These are phyloP conservation scores for Sanghuangporus weigelae DNA, from an alignment of 1,284 basidiomycete genomes.

Conservation along the genomic window DNA sequence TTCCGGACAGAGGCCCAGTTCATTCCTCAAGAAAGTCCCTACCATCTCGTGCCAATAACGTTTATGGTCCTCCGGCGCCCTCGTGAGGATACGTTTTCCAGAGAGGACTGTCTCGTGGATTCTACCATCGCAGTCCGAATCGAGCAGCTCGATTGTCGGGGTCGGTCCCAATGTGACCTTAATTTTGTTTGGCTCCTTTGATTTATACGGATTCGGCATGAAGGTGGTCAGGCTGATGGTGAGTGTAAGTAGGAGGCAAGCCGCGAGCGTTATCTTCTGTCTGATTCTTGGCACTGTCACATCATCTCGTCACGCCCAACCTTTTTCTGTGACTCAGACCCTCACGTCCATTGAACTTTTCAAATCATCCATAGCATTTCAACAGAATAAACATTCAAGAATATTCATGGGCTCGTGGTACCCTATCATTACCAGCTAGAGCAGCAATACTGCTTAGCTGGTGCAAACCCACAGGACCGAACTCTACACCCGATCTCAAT, in stretches of 20 bases:
- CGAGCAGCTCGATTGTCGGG: background rate
- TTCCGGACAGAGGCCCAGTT: background rate
- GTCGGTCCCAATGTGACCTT: background rate
- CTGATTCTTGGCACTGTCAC: too few species aligned
- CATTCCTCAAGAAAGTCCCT: conserved; percentile 4
- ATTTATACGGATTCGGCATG: background rate
- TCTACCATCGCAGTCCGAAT: background rate
- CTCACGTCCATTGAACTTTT: too few species aligned
- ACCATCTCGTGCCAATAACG: conserved; percentile 6
- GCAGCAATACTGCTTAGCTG: background rate
- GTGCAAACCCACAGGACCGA: background rate
- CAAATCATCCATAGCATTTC: too few species aligned
- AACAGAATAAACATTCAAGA: too few species aligned
- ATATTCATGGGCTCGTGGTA: too few species aligned
- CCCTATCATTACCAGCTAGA: background rate
- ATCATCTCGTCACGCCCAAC: too few species aligned
- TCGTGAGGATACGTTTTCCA: background rate
- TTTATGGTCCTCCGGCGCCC: background rate
- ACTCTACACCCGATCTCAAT: background rate
- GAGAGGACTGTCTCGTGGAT: background rate
- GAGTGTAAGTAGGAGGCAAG: background rate
- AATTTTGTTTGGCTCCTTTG: background rate
- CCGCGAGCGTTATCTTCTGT: too few species aligned
- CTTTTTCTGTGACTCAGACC: too few species aligned
- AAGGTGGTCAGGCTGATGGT: background rate